Conservation (phyloP, 352 stramenopile species). For the Phytopythium delawarense region DNA sequence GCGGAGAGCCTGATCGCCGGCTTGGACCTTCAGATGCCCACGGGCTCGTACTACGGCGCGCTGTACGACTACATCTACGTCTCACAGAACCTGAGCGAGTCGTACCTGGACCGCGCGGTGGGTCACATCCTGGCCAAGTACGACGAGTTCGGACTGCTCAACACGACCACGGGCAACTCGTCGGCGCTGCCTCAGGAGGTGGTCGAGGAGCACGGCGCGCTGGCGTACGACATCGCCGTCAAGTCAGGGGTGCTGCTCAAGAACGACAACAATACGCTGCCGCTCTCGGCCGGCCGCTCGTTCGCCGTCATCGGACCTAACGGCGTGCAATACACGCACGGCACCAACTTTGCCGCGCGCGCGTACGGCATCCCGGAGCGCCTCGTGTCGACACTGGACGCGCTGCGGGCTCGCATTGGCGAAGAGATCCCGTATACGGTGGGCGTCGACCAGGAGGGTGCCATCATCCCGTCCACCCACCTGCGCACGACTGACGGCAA, state of each 20-base stretch:
- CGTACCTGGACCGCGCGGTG: conserved; percentile 24
- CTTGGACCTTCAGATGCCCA: conserved; percentile 29
- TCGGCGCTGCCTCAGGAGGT: conserved; percentile 18
- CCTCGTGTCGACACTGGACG: conserved; percentile 19
- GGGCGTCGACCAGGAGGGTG: conserved; percentile 22
- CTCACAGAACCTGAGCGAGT: conserved; percentile 26
- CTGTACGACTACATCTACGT: conserved; percentile 35
- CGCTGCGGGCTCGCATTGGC: conserved; percentile 18
- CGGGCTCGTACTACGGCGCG: conserved; percentile 24
- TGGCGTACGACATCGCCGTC: conserved; percentile 30
- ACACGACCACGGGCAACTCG: conserved; percentile 20
- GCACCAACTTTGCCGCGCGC: conserved; percentile 27
- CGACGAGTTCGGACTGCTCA: conserved; percentile 25
- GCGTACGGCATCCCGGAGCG: conserved; percentile 25
- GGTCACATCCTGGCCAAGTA: conserved; percentile 29
- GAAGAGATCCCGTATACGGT: conserved; percentile 22
- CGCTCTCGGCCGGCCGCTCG: conserved; percentile 12
- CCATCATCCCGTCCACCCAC: conserved; percentile 26
- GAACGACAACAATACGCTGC: conserved; percentile 22
- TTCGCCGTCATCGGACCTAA: conserved; percentile 30
- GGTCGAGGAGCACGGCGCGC: conserved; percentile 17
- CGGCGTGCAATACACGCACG: conserved; percentile 29
- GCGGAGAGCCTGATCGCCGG: conserved; percentile 26
- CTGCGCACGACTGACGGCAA: conserved; percentile 22
- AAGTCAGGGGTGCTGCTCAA: conserved; percentile 29